Evolutionary conservation across 2,329 filamentous ascomycete genomes (phyloP).

Genomic region (Neofusicoccum laricinum): DNA sequence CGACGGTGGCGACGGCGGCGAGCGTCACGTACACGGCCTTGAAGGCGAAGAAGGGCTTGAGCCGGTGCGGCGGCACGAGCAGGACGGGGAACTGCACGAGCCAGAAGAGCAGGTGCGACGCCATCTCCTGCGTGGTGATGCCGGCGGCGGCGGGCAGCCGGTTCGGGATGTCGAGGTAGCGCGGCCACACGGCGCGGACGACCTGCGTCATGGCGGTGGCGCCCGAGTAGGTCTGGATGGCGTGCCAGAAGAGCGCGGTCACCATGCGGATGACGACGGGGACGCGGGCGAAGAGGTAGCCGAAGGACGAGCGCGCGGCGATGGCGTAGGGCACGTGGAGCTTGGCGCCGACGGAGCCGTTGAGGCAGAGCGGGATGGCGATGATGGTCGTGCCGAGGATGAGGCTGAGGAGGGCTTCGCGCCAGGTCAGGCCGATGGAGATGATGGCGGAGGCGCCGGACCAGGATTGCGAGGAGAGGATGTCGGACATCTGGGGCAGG

Average conservation of each 20-base stretch:
- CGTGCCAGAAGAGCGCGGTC: conserved; percentile 5
- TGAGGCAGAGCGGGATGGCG: conserved; percentile 21
- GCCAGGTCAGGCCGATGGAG: conserved; percentile 44
- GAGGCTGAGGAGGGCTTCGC: conserved; percentile 33
- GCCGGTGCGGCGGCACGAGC: conserved; percentile 25
- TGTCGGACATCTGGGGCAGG: not conserved
- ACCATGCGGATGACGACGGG: not conserved
- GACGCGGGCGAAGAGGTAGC: not conserved
- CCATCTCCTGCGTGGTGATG: conserved; percentile 33
- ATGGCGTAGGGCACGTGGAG: not conserved
- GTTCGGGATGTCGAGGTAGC: conserved; percentile 42
- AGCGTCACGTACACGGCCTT: conserved; percentile 19
- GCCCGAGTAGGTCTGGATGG: conserved; percentile 14
- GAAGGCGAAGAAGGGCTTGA: conserved; percentile 22
- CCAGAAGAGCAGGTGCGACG: conserved; percentile 29
- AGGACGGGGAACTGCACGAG: conserved; percentile 27
- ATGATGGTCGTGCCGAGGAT: conserved; percentile 33
- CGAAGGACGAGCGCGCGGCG: not conserved
- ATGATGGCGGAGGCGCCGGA: conserved; percentile 47
- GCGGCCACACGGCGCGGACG: conserved; percentile 37
- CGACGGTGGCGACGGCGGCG: conserved; percentile 21
- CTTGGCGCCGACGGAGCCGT: conserved; percentile 19
- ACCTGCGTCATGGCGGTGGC: conserved; percentile 26
- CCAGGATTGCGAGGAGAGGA: conserved; percentile 25
- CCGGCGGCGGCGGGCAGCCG: conserved; percentile 43